These are phyloP conservation scores for Piper betle DNA, from an alignment of 164 flowering plant species.

Conservation along the genomic window DNA sequence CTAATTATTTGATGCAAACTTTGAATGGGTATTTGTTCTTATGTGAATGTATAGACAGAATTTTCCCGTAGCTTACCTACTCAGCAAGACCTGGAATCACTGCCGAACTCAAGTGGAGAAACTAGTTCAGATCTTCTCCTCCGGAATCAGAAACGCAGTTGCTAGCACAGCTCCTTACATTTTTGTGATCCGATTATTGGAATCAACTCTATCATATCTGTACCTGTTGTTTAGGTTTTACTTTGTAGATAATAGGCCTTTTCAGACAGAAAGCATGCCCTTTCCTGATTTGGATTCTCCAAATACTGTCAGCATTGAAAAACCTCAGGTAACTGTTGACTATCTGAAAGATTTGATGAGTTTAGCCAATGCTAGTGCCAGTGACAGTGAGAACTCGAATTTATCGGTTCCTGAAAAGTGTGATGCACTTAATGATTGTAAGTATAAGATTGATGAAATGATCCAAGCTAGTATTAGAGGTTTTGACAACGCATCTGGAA, in stretches of 20 bases:
- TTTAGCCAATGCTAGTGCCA: constrained; percentile 17
- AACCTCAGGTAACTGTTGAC: constrained; percentile 16
- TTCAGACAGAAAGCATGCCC: constrained; percentile 13
- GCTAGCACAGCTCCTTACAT: constrained; percentile 33
- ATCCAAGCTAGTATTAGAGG: background rate
- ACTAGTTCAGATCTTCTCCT: constrained; percentile 44
- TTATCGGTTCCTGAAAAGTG: constrained; percentile 1
- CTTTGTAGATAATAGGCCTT: constrained; percentile 10
- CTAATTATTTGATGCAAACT: background rate
- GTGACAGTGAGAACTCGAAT: background rate
- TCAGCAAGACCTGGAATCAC: constrained; percentile 60
- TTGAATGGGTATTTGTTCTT: constrained; percentile 10
- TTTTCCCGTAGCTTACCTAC: constrained; percentile 8
- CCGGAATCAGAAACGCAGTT: constrained; percentile 66
- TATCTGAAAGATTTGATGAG: constrained; percentile 39
- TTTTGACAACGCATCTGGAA: background rate
- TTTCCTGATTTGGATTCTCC: constrained; percentile 30
- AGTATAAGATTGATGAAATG: background rate
- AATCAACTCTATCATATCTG: constrained; percentile 31
- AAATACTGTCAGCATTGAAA: constrained; percentile 5
- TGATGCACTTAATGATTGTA: background rate
- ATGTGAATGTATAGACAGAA: constrained; percentile 52
- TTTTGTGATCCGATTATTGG: constrained; percentile 21
- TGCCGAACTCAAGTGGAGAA: constrained; percentile 64
- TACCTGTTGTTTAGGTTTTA: constrained; percentile 34